Base-by-base conservation (phyloP, 495 filamentous ascomycete genomes). In the Annulohypoxylon moriforme region DNA sequence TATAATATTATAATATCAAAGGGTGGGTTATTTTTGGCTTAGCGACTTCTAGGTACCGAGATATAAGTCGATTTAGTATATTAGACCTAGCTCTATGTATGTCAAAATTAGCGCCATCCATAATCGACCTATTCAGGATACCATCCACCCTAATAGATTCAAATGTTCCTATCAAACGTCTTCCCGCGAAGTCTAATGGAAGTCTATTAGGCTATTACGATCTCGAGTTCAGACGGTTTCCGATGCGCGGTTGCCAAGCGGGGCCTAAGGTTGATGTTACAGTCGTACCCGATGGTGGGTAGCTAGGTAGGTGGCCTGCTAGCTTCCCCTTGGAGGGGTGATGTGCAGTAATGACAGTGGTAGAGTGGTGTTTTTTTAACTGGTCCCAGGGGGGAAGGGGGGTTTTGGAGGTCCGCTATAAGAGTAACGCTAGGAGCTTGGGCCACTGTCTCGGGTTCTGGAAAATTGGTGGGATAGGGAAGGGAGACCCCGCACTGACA, bases 181-280 rank as follows among this genome's bases (percentile, higher is more conserved):
- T 40, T 40, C 36, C 36, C 36, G 13, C 10, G 10, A 40, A 40
- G 11, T 40, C 14, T n/a, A 40, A n/a, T 2, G 36, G 36, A 13
- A 40, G 11, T 14, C 11, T 40, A 40, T 13, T 40, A 40, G 36
- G 36, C 36, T 40, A 40, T 40, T 40, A n/a, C 36, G 36, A 40
- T 40, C 13, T 13, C 11, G 36, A 40, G 36, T 40, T 40, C 11
- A 40, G 36, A 40, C 13, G 36, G 14, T 44, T 14, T 50, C 9
- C 50, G 20, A 55, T 62, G 44, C 47, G n/a, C 29, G 38, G 52
- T 50, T 29, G 25, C 42, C 6, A 62, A 61, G 57, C 40, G 57
- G 56, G 57, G 46, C 46, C 18, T 49, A 29, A 7, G 13, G 36
- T 14, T 25, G 52, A 71, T 71, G 68, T 49, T 71, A 71, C 62